Evolutionary conservation across 345 rosid genomes (phyloP), one percentile per base, ranked within the genome.

Genomic region (Firmiana major): DNA sequence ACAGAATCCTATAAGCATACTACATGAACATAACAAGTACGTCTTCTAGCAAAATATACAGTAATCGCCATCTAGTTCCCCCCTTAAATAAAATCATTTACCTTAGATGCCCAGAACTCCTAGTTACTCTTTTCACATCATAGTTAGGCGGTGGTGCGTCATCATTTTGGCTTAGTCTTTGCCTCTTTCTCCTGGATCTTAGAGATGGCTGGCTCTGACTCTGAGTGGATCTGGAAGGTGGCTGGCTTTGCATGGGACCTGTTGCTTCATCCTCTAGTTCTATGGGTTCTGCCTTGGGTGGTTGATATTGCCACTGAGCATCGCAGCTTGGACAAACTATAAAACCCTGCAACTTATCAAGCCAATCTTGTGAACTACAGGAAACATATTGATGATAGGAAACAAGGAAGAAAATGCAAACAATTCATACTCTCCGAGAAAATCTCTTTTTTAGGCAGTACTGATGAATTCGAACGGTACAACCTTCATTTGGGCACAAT

Each of bases 391-490:
- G 66, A 19, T 55, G 16, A 40, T 63, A 17, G 7, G 59, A n/a
- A 12, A 4, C 9, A 15, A 11, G n/a, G 19, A 79, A 38, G 24
- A 71, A 42, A 74, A 40, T 48, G 57, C 60, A 34, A 43, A 73
- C 60, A 28, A 66, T 48, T 4, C 1, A 0, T 87, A 93, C 98
- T 89, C 71, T 90, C 71, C 75, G 85, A 9, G 87, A 84, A 77
- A 85, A 75, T 79, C 86, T 84, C 83, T 83, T 89, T 80, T 82
- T 78, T 75, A 92, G 88, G 86, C 99, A 96, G 82, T 93, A 88
- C n/a, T 75, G 86, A 84, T 96, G 99, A 57, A 96, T 85, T 80
- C 97, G 86, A 72, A 85, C 79, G 0, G 76, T 59, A 76, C 99
- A 93, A 64, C 83, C 88, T 71, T 89, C 92, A 73, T 63, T 92